Conservation (phyloP, 2,329 filamentous ascomycete genomes). For the Moelleriella libera region DNA sequence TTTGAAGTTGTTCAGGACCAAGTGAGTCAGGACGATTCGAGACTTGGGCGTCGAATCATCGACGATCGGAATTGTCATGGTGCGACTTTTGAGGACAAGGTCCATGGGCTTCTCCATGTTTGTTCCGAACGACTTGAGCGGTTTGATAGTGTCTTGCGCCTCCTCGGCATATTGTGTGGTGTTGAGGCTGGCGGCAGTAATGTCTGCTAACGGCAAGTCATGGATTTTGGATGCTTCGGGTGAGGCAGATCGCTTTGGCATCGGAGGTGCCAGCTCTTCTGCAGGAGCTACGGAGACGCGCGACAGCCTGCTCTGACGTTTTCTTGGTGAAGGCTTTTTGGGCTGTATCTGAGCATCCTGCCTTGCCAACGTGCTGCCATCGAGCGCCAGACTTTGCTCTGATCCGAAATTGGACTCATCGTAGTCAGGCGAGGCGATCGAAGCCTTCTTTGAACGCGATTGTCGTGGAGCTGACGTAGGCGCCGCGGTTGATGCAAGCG, state of each 20-base stretch:
- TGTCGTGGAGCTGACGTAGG: conserved; percentile 27
- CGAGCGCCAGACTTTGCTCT: conserved; percentile 18
- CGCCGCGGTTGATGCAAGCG: conserved; percentile 28
- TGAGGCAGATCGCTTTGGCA: conserved; percentile 40
- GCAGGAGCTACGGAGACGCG: conserved; percentile 14
- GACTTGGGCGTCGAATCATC: conserved; percentile 68
- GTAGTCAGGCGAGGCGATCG: conserved; percentile 10
- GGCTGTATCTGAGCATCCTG: conserved; percentile 17
- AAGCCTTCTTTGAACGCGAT: conserved; percentile 25
- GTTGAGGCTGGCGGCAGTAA: conserved; percentile 55
- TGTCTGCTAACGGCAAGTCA: conserved; percentile 54
- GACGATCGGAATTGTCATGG: conserved; percentile 49
- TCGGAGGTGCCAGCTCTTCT: conserved; percentile 23
- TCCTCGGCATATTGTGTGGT: conserved; percentile 11
- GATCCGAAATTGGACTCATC: conserved; percentile 1
- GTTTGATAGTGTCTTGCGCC: conserved; percentile 38
- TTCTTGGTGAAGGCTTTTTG: conserved; percentile 40
- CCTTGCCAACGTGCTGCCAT: conserved; percentile 18
- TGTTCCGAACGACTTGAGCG: conserved; percentile 63
- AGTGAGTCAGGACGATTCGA: conserved; percentile 82
- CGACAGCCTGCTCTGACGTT: conserved; percentile 46
- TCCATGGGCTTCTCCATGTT: conserved; percentile 84
- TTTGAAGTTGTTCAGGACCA: conserved; percentile 95
- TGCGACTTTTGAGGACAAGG: conserved; percentile 77
- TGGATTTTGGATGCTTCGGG: conserved; percentile 38